These are phyloP conservation scores for Erodium maritimum DNA, from an alignment of 345 rosid species.

Conservation along the genomic window DNA sequence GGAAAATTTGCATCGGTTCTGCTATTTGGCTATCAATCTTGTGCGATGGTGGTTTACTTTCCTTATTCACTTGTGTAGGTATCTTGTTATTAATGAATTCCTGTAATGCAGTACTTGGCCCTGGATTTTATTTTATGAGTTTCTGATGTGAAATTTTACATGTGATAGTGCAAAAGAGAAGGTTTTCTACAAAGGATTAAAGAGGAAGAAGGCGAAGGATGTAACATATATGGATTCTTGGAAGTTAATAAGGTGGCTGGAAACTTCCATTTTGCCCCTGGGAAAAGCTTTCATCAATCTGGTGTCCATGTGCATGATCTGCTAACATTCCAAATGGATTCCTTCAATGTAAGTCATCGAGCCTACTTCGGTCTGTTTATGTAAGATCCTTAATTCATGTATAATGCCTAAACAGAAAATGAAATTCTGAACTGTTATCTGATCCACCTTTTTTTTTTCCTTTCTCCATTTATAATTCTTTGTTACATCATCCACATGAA, in stretches of 20 bases:
- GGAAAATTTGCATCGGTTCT: background rate
- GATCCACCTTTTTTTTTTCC: background rate
- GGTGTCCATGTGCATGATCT: conserved; percentile 79
- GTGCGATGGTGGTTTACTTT: background rate
- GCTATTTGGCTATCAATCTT: background rate
- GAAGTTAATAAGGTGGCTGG: conserved; percentile 97
- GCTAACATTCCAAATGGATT: conserved; percentile 73
- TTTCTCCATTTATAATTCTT: background rate
- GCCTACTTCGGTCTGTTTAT: conserved; percentile 1
- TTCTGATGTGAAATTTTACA: conserved; percentile 1
- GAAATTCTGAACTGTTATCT: background rate
- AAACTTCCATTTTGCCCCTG: conserved; percentile 95
- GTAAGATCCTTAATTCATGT: background rate
- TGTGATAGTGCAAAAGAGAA: conserved; percentile 76
- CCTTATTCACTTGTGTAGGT: background rate
- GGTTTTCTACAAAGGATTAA: conserved; percentile 76
- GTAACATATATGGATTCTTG: conserved; percentile 82
- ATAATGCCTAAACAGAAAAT: background rate
- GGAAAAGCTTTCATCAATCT: conserved; percentile 93
- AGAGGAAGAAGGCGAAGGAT: conserved; percentile 96
- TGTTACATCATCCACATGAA: conserved; percentile 3
- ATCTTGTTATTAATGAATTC: background rate
- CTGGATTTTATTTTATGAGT: background rate
- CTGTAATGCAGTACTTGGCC: background rate
- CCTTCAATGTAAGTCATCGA: conserved; percentile 55